Percentiles rank a stretch among this genome's conserved stretches.
phyloP scores from a whole-genome alignment of 2,329 filamentous ascomycete species.

The Pseudocercospora pini-densiflorae region DNA sequence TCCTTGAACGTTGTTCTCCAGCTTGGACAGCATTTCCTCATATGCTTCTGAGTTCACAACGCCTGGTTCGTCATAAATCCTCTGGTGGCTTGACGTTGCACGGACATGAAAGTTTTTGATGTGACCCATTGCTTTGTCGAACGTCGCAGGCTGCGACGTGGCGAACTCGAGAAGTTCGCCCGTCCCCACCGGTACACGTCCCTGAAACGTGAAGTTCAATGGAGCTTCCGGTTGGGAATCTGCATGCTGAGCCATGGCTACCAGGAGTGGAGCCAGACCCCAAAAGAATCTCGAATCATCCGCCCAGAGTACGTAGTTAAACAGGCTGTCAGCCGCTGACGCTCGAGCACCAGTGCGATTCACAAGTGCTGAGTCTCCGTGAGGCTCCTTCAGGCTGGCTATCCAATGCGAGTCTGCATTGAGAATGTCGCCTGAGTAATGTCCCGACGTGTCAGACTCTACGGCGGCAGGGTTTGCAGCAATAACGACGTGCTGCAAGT shows the following conservation, averaged over 20 bases:
- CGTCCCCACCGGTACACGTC: not conserved
- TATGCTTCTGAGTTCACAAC: not conserved
- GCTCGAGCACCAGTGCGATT: no score
- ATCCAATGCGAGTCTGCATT: not conserved
- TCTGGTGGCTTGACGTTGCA: not conserved
- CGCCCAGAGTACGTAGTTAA: not conserved
- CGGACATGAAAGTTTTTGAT: not conserved
- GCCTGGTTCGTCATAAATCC: not conserved
- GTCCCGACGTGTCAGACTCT: not conserved
- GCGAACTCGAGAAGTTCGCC: not conserved
- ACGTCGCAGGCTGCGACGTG: not conserved
- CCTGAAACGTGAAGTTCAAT: not conserved
- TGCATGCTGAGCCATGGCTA: not conserved
- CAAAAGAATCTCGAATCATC: not conserved
- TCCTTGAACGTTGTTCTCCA: not conserved
- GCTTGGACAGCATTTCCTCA: not conserved
- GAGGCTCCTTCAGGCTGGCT: not conserved
- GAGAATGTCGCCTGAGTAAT: not conserved
- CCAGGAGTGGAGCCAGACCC: not conserved
- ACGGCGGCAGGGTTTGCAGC: not conserved
- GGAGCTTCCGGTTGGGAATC: not conserved
- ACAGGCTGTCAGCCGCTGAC: not conserved
- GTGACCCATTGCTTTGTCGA: not conserved
- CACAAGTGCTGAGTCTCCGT: no score
- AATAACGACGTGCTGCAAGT: not conserved